These are phyloP conservation scores for Xylaria venustula DNA, from an alignment of 495 filamentous ascomycete genomes.

Conservation along the genomic window DNA sequence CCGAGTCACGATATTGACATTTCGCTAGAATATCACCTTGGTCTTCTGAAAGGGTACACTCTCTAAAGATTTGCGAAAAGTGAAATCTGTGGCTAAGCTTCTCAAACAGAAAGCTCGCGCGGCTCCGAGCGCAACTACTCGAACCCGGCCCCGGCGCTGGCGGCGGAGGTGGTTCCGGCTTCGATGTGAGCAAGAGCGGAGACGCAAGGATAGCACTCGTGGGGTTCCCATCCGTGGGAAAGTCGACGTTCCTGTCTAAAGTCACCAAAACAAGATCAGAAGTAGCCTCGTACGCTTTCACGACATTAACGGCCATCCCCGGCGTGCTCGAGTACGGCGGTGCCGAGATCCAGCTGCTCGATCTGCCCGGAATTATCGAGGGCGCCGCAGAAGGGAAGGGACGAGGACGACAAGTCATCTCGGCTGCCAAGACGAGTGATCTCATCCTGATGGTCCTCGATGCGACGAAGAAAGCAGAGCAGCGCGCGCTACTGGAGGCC, in stretches of 20 bases:
- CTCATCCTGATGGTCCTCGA: constrained; percentile 96
- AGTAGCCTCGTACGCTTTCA: constrained; percentile 96
- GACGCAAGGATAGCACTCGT: constrained; percentile 97
- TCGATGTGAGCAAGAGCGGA: constrained; percentile 96
- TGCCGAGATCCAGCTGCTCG: constrained; percentile 96
- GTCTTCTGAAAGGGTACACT: constrained; percentile 88
- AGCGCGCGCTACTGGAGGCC: constrained; percentile 82
- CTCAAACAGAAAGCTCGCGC: constrained; percentile 79
- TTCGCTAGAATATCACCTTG: constrained; percentile 87
- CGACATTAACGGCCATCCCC: constrained; percentile 94
- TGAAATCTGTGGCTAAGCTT: not conserved
- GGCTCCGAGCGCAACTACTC: constrained; percentile 89
- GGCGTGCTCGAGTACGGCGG: constrained; percentile 98
- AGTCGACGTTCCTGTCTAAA: constrained; percentile 97
- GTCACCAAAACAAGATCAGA: constrained; percentile 98
- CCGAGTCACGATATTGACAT: constrained; percentile 15
- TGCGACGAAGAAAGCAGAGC: constrained; percentile 95
- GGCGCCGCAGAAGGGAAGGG: constrained; percentile 96
- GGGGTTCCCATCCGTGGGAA: constrained; percentile 97
- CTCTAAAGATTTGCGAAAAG: not conserved
- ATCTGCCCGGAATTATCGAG: constrained; percentile 98
- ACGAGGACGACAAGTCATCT: constrained; percentile 93
- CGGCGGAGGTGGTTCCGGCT: constrained; percentile 72
- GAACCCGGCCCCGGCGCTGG: constrained; percentile 84
- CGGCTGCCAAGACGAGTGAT: constrained; percentile 98